Evolutionary conservation across 176 grass and related monocot species (phyloP).

Genomic region (Oryza brachyantha): DNA sequence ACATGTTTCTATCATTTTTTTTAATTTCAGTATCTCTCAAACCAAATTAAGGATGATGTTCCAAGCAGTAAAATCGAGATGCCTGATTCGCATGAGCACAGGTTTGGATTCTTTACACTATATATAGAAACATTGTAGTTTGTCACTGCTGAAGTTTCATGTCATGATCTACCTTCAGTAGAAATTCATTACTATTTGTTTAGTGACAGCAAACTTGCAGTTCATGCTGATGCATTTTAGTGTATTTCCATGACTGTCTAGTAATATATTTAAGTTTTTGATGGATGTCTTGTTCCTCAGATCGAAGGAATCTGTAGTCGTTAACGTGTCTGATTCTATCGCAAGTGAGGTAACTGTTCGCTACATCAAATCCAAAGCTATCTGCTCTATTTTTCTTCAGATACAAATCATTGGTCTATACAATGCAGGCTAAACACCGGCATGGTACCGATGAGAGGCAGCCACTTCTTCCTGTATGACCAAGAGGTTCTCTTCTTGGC

Average conservation of each 20-base stretch:
- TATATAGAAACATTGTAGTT: background rate
- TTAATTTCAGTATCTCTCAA: conserved; percentile 75
- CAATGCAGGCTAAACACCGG: conserved; percentile 63
- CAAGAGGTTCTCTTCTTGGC: conserved; percentile 22
- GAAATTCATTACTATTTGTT: background rate
- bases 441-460: conserved; percentile 71
- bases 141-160: conserved; percentile 1
- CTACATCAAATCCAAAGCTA: background rate
- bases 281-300: conserved; percentile 46
- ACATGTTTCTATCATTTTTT: conserved; percentile 15
- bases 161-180: background rate
- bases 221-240: background rate
- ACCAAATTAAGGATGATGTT: conserved; percentile 72
- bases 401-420: background rate
- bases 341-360: conserved; percentile 55
- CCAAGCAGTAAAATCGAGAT: conserved; percentile 68
- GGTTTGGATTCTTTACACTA: conserved; percentile 38
- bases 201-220: background rate
- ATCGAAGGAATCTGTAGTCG: conserved; percentile 46
- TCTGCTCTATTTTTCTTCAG: background rate
- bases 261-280: conserved; percentile 27
- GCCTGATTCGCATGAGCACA: conserved; percentile 58
- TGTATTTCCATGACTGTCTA: background rate
- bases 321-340: conserved; percentile 46
- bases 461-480: conserved; percentile 81